These are phyloP conservation scores for Naganishia onofrii DNA, from an alignment of 768 basidiomycete genomes.

Conservation along the genomic window DNA sequence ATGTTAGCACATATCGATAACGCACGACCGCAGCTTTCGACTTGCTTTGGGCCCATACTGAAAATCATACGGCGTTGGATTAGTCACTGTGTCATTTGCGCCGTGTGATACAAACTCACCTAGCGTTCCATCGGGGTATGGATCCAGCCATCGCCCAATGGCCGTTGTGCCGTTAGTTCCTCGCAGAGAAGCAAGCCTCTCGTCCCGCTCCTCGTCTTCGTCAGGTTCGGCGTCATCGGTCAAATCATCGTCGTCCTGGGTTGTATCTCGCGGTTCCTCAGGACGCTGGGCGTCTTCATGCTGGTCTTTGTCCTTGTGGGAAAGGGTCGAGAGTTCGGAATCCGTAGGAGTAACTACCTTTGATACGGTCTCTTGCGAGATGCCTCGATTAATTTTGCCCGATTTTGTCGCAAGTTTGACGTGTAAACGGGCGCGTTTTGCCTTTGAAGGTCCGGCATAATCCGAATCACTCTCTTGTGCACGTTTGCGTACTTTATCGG, in stretches of 20 bases:
- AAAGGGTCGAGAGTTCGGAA: neutral
- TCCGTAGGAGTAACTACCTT: constrained; percentile 4
- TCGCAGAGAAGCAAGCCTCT: constrained; percentile 18
- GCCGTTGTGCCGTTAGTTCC: constrained; percentile 20
- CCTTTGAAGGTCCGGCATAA: neutral
- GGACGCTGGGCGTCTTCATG: neutral
- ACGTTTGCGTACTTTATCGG: neutral
- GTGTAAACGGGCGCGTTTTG: neutral
- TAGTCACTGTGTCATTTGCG: constrained; percentile 67
- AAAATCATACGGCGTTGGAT: constrained; percentile 56
- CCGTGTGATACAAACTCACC: constrained; percentile 30
- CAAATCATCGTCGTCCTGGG: neutral
- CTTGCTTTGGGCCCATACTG: constrained; percentile 28
- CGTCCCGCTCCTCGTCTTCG: constrained; percentile 26
- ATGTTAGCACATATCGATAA: constrained; percentile 56
- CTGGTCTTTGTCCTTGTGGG: neutral
- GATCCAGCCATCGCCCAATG: constrained; percentile 25
- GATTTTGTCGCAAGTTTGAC: neutral
- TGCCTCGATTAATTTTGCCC: neutral
- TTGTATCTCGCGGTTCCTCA: neutral
- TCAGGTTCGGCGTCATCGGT: constrained; percentile 9
- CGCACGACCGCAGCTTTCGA: neutral
- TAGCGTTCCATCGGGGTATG: constrained; percentile 37
- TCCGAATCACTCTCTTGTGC: constrained; percentile 6
- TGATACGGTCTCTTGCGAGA: neutral